Evolutionary conservation across 768 basidiomycete genomes (phyloP).

Genomic region (Phlebiopsis flavidoalba): DNA sequence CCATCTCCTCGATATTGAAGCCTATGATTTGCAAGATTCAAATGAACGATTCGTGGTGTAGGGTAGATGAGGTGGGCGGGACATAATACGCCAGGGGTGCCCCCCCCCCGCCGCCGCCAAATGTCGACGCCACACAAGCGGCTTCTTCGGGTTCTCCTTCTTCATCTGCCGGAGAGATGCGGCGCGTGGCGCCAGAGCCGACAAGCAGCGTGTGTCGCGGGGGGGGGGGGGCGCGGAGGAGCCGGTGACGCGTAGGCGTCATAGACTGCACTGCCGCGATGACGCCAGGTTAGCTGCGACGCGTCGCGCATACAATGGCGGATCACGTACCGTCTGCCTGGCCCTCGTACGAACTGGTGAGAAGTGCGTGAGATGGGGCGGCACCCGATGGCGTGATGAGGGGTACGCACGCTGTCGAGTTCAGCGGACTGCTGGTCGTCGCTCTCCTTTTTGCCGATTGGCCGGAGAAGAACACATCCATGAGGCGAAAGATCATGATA

Average conservation of each 20-base stretch:
- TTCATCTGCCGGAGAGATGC: constrained; percentile 52
- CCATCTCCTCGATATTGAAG: constrained; percentile 72
- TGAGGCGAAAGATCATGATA: constrained; percentile 5
- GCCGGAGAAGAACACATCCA: constrained; percentile 11
- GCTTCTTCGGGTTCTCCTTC: constrained; percentile 33
- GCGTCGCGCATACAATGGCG: background rate
- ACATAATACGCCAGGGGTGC: constrained; percentile 44
- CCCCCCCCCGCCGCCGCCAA: no score
- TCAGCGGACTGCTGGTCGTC: background rate
- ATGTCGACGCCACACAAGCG: constrained; percentile 75
- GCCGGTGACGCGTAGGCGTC: constrained; percentile 56
- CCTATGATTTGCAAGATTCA: constrained; percentile 29
- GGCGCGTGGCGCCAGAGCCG: constrained; percentile 58
- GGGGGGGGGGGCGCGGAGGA: constrained; percentile 72
- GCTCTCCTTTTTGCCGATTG: constrained; percentile 7
- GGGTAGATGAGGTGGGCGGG: background rate
- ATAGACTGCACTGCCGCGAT: constrained; percentile 44
- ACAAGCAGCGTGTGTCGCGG: constrained; percentile 68
- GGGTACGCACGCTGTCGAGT: constrained; percentile 1
- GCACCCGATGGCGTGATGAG: background rate
- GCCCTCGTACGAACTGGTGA: constrained; percentile 11
- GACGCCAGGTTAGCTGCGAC: background rate
- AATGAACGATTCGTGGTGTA: background rate
- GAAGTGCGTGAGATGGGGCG: background rate
- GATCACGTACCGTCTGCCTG: constrained; percentile 13